phyloP scores from a whole-genome alignment of 2,329 filamentous ascomycete genomes.

The Talaromyces atroroseus region DNA sequence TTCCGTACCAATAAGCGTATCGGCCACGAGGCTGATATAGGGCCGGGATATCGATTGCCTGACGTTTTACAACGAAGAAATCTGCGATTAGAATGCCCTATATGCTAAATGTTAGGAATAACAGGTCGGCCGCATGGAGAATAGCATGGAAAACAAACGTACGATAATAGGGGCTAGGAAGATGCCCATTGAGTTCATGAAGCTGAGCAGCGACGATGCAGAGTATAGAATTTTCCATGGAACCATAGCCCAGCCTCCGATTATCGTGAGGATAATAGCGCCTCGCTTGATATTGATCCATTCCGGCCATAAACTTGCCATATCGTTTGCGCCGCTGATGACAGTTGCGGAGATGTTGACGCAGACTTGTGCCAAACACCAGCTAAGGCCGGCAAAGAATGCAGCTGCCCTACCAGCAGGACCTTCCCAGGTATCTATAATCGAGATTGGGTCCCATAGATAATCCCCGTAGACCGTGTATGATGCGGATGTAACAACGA shows the following conservation, averaged over 20 bases:
- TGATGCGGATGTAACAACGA: not conserved
- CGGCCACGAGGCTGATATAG: conserved; percentile 1
- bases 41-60: conserved; percentile 2
- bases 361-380: conserved; percentile 1
- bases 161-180: not conserved
- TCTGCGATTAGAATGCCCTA: conserved; percentile 3
- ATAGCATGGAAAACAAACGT: not conserved
- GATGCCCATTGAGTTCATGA: conserved; percentile 1
- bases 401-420: not conserved
- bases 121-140: not conserved
- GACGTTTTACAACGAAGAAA: conserved; percentile 4
- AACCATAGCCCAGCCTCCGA: not conserved
- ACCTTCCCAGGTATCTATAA: not conserved
- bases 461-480: not conserved
- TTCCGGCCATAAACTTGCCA: not conserved
- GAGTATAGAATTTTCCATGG: not conserved
- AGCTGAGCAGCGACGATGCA: not conserved
- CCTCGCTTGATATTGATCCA: not conserved
- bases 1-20: not conserved
- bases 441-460: not conserved
- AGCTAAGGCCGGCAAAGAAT: conserved; percentile 1
- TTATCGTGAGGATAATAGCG: not conserved
- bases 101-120: not conserved
- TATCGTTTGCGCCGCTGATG: not conserved
- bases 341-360: not conserved